phyloP scores from a whole-genome alignment of 805 yeast species.

The Yarrowia sp. region DNA sequence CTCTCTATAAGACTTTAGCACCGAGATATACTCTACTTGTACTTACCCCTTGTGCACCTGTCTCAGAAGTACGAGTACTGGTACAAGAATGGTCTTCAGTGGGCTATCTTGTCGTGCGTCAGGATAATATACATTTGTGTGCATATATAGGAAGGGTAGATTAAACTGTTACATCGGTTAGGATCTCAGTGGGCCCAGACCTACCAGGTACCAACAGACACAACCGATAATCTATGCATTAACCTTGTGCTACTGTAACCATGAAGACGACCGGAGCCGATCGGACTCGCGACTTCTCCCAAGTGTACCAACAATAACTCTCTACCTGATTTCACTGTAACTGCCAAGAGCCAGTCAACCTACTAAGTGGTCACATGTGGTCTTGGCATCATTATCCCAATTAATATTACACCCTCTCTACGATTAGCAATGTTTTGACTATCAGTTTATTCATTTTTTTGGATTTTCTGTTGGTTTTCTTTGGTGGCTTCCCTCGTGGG shows the following conservation, averaged over 20 bases:
- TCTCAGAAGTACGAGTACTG: background rate
- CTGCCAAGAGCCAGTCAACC: background rate
- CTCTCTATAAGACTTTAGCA: background rate
- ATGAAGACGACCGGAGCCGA: background rate
- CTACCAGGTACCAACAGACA: background rate
- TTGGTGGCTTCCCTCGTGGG: background rate
- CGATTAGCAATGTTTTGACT: background rate
- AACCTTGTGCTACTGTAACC: background rate
- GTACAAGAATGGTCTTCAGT: too few relatives aligned
- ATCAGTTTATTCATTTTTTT: constrained; percentile 23
- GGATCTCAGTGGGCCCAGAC: background rate
- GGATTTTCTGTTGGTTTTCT: constrained; percentile 15
- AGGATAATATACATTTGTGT: too few relatives aligned
- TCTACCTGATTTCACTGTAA: background rate
- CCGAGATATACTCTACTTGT: background rate
- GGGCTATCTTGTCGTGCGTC: too few relatives aligned
- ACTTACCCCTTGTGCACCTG: background rate
- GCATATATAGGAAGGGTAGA: too few relatives aligned
- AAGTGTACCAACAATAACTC: background rate
- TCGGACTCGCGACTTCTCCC: background rate
- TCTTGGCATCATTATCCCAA: background rate
- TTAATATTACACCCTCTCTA: background rate
- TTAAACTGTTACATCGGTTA: too few relatives aligned
- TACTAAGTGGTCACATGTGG: background rate
- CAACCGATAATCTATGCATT: background rate